These are phyloP conservation scores for Panus rudis DNA, from an alignment of 768 basidiomycete species.

Conservation along the genomic window DNA sequence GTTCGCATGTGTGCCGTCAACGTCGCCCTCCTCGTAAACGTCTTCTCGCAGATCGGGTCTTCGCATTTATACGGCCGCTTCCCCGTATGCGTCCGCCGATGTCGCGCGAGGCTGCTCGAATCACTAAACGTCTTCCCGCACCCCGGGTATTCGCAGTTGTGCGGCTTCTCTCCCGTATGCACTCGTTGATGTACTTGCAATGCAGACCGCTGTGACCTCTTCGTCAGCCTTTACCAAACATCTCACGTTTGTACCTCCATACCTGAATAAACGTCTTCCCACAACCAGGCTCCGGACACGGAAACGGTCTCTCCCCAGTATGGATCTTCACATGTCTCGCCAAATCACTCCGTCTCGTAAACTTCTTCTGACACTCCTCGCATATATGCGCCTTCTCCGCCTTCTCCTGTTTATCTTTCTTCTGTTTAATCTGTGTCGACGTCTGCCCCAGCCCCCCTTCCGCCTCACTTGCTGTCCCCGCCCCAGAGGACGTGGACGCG, in stretches of 20 bases:
- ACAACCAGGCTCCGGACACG: slow-evolving; percentile 64
- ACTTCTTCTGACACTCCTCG: slow-evolving; percentile 72
- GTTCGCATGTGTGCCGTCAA: slow-evolving; percentile 83
- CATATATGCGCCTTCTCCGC: slow-evolving; percentile 52
- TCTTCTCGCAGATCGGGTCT: slow-evolving; percentile 76
- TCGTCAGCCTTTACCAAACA: background rate
- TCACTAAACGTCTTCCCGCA: slow-evolving; percentile 88
- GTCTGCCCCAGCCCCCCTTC: slow-evolving; percentile 23
- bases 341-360: slow-evolving; percentile 78
- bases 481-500: slow-evolving; percentile 16
- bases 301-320: slow-evolving; percentile 82
- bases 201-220: slow-evolving; percentile 61
- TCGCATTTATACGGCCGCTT: slow-evolving; percentile 86
- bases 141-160: slow-evolving; percentile 82
- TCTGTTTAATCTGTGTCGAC: slow-evolving; percentile 23
- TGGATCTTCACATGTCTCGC: slow-evolving; percentile 85
- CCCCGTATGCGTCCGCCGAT: slow-evolving; percentile 83
- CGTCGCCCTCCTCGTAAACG: slow-evolving; percentile 81
- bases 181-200: slow-evolving; percentile 84
- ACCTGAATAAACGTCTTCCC: slow-evolving; percentile 94
- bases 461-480: slow-evolving; percentile 16
- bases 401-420: slow-evolving; percentile 35
- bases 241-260: slow-evolving; percentile 11
- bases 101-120: slow-evolving; percentile 86
- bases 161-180: slow-evolving; percentile 91